Conservation (phyloP, 2,329 filamentous ascomycete genomes). For the Ceratocystis ficicola region DNA sequence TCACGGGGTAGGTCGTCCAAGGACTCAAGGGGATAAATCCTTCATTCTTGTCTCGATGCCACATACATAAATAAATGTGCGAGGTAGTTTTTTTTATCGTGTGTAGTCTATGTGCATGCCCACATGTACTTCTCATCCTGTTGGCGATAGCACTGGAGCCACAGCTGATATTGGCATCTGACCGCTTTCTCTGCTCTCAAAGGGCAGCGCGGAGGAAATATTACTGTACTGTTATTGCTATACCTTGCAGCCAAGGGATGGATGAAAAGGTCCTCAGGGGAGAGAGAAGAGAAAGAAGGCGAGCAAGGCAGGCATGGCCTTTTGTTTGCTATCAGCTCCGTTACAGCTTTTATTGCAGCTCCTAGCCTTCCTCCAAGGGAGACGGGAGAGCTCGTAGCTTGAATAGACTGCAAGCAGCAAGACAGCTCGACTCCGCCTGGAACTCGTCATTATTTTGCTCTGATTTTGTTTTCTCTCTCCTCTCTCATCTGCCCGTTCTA, state of each 20-base stretch:
- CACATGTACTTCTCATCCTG: background rate
- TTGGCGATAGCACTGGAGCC: background rate
- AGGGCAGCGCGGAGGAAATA: background rate
- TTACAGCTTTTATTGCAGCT: no score
- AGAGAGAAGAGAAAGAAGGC: background rate
- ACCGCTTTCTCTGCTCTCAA: background rate
- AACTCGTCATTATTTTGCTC: no score
- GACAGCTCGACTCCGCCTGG: no score
- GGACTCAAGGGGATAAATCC: background rate
- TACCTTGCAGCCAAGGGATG: constrained; percentile 2
- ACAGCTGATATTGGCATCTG: background rate
- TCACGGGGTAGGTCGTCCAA: background rate
- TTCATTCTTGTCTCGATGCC: background rate
- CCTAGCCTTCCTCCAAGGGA: no score
- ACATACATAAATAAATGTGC: background rate
- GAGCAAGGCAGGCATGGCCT: background rate
- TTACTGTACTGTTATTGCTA: background rate
- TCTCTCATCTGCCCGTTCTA: background rate
- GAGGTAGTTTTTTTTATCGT: background rate
- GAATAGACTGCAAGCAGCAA: no score
- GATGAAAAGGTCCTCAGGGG: background rate
- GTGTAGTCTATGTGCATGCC: background rate
- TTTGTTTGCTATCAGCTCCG: background rate
- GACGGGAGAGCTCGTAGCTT: no score
- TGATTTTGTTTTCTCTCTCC: no score